These are phyloP conservation scores for Helianthus annuus DNA, from an alignment of 129 eudicot genomes.

Conservation along the genomic window DNA sequence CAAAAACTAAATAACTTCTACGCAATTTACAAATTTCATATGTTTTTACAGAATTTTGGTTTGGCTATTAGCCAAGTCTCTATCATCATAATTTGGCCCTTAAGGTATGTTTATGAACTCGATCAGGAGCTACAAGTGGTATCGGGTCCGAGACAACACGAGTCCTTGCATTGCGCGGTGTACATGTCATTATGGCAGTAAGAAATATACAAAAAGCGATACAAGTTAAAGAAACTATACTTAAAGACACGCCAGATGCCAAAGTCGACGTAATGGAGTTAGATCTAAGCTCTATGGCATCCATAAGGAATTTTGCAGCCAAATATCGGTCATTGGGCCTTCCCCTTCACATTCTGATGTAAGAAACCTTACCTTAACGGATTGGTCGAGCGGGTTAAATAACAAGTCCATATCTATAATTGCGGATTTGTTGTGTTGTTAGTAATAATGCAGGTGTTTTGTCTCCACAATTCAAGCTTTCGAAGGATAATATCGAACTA, in stretches of 20 bases:
- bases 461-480: conserved; percentile 27
- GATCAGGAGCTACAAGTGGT: conserved; percentile 41
- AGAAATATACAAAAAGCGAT: conserved; percentile 25
- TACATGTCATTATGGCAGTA: conserved; percentile 44
- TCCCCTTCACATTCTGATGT: conserved; percentile 39
- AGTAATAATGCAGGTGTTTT: conserved; percentile 44
- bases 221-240: conserved; percentile 30
- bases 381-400: too few species aligned
- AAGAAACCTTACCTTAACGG: neutral
- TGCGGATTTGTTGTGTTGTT: conserved; percentile 5
- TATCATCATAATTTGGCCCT: neutral
- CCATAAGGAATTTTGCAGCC: conserved; percentile 39
- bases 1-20: too few species aligned
- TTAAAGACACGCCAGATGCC: conserved; percentile 26
- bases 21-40: too few species aligned
- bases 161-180: conserved; percentile 40
- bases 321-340: conserved; percentile 24
- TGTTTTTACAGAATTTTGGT: neutral
- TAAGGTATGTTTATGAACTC: neutral
- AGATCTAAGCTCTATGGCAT: conserved; percentile 34
- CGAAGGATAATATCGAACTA: conserved; percentile 32
- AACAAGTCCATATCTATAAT: neutral
- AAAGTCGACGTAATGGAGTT: conserved; percentile 43
- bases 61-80: neutral
- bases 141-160: conserved; percentile 40